Percentiles rank a stretch among this genome's conserved stretches.
These are phyloP conservation scores for Begonia loranthoides DNA, from an alignment of 306 rosid genomes.

Conservation along the genomic window DNA sequence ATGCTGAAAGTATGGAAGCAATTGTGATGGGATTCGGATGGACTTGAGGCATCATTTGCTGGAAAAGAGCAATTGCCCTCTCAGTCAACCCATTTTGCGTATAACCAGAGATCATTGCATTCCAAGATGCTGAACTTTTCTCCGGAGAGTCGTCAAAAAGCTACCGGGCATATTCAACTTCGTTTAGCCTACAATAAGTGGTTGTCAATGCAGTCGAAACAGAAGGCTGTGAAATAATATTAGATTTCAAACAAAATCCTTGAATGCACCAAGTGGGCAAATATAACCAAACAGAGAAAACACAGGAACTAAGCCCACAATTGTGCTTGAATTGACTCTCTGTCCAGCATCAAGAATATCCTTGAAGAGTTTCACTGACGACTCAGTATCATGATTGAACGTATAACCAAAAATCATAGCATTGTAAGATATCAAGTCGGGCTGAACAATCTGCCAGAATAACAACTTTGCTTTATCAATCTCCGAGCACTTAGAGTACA, in stretches of 20 bases:
- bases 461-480: slow-evolving; percentile 35
- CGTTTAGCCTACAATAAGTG: slow-evolving; percentile 55
- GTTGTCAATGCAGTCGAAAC: slow-evolving; percentile 74
- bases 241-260: slow-evolving; percentile 48
- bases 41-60: slow-evolving; percentile 56
- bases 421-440: slow-evolving; percentile 64
- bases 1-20: slow-evolving; percentile 83
- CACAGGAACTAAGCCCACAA: slow-evolving; percentile 74
- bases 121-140: slow-evolving; percentile 81
- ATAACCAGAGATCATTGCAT: slow-evolving; percentile 91
- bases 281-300: slow-evolving; percentile 68
- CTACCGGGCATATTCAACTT: slow-evolving; percentile 54
- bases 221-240: slow-evolving; percentile 41
- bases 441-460: slow-evolving; percentile 41
- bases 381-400: slow-evolving; percentile 39
- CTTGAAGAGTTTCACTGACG: slow-evolving; percentile 44
- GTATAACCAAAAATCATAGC: slow-evolving; percentile 89
- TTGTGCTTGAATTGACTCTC: slow-evolving; percentile 54
- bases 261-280: slow-evolving; percentile 42
- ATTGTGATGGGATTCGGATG: slow-evolving; percentile 63
- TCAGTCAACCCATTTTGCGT: slow-evolving; percentile 81
- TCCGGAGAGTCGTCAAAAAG: slow-evolving; percentile 65
- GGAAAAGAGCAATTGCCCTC: slow-evolving; percentile 66
- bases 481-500: slow-evolving; percentile 69
- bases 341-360: slow-evolving; percentile 45